Conservation (phyloP, 306 rosid species). For the Dalbergia cultrata region DNA sequence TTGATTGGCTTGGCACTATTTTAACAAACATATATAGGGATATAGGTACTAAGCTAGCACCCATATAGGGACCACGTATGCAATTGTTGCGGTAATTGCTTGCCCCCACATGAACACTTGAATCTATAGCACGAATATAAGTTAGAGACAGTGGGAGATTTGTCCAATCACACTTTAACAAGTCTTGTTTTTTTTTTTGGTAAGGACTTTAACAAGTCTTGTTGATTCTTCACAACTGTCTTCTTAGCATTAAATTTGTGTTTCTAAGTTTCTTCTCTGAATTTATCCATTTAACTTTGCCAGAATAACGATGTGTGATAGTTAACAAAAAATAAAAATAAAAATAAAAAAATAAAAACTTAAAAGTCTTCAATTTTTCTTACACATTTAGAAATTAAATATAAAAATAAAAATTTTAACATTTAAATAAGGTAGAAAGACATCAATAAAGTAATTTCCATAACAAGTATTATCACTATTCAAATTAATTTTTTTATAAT, state of each 20-base stretch:
- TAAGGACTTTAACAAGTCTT: slow-evolving; percentile 39
- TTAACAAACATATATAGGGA: slow-evolving; percentile 52
- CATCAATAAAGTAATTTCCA: no score
- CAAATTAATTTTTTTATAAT: no score
- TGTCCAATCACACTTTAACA: slow-evolving; percentile 55
- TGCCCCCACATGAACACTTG: slow-evolving; percentile 48
- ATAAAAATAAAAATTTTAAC: no score
- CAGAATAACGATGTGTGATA: no score
- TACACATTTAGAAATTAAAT: no score
- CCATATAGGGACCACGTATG: slow-evolving; percentile 53
- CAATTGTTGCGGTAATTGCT: slow-evolving; percentile 37
- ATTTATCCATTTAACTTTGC: neutral
- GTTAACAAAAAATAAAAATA: neutral
- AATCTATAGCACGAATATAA: slow-evolving; percentile 12
- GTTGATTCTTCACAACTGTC: slow-evolving; percentile 60
- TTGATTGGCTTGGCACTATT: slow-evolving; percentile 58
- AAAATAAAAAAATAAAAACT: no score
- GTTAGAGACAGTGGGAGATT: slow-evolving; percentile 47
- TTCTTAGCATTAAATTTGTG: slow-evolving; percentile 42
- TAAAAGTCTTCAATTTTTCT: no score
- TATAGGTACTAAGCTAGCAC: neutral
- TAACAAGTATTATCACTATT: no score
- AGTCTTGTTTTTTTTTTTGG: no score
- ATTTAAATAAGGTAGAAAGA: no score
- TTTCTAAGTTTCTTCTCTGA: neutral